Percentiles rank a stretch among this genome's conserved stretches.
Conservation (phyloP, 805 yeast species). For the Candida loeiensis region DNA sequence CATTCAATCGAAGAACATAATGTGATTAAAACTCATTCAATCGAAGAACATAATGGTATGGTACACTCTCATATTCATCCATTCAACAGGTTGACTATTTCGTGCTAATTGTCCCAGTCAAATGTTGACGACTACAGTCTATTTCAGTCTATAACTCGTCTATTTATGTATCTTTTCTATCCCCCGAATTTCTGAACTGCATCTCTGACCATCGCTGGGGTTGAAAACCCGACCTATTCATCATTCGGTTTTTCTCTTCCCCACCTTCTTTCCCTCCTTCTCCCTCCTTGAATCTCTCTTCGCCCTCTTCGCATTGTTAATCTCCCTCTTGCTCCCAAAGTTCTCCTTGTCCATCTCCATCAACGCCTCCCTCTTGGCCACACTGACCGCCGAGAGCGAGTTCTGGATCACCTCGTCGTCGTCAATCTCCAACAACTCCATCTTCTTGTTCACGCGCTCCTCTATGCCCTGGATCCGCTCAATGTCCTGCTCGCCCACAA, state of each 20-base stretch:
- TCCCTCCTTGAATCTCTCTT: background rate
- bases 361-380: conserved; percentile 84
- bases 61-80: no score
- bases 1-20: no score
- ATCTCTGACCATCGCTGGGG: no score
- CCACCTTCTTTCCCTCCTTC: background rate
- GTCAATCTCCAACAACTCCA: conserved; percentile 69
- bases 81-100: no score
- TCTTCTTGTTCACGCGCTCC: conserved; percentile 72
- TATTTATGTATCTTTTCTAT: no score
- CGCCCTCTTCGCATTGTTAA: conserved; percentile 43
- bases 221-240: no score
- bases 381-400: conserved; percentile 64
- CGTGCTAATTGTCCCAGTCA: no score
- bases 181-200: no score
- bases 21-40: no score
- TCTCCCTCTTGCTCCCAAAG: conserved; percentile 71
- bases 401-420: conserved; percentile 74
- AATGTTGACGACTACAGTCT: no score
- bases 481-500: conserved; percentile 84
- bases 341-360: conserved; percentile 92
- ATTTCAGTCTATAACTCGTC: no score
- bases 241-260: background rate
- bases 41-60: no score
- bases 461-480: conserved; percentile 81